A percentile compares a stretch with the other conserved stretches of the same genome.
These are phyloP conservation scores for Laburnicola sp. DNA, from an alignment of 2,329 filamentous ascomycete species.

Conservation along the genomic window DNA sequence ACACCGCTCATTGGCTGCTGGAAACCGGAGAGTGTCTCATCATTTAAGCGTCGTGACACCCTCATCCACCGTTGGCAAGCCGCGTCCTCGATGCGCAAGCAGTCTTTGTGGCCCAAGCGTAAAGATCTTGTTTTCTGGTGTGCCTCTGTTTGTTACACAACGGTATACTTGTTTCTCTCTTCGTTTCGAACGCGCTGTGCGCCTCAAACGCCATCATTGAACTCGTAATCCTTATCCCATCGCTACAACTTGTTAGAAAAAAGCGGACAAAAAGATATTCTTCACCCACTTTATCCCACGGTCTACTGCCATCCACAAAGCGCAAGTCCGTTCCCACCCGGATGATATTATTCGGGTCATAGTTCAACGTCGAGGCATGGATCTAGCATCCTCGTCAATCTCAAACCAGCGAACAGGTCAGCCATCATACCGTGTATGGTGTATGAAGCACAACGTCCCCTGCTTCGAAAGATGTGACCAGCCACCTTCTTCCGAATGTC, in stretches of 20 bases:
- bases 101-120: no score
- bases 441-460: conserved; percentile 53
- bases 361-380: conserved; percentile 61
- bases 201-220: conserved; percentile 30
- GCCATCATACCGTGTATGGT: conserved; percentile 28
- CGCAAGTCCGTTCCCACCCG: conserved; percentile 60
- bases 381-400: conserved; percentile 47
- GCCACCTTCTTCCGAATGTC: conserved; percentile 53
- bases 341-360: conserved; percentile 56
- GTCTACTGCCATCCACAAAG: conserved; percentile 57
- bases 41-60: no score
- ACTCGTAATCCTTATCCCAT: conserved; percentile 39
- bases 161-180: neutral
- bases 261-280: neutral
- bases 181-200: no score
- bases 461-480: conserved; percentile 58
- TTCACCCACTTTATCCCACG: conserved; percentile 54
- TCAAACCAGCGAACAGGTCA: no score
- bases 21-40: no score
- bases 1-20: no score
- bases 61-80: no score
- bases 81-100: no score
- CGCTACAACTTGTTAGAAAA: conserved; percentile 21
- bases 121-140: no score
- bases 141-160: no score